These are phyloP conservation scores for Phytophthora rubi DNA, from an alignment of 352 stramenopile species.

Conservation along the genomic window DNA sequence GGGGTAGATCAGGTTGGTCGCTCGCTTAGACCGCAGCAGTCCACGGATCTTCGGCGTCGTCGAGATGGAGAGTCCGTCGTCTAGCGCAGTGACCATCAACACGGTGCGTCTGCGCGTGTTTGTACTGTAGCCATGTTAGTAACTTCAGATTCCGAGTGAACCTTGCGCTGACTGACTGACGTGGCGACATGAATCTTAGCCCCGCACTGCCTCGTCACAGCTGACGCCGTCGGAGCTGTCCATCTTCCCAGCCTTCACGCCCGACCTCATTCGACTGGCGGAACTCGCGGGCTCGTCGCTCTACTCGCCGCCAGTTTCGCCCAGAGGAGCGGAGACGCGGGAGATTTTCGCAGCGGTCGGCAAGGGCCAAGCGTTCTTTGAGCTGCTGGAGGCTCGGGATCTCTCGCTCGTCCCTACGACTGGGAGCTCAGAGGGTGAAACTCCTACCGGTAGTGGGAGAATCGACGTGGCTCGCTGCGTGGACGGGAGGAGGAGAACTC, in stretches of 20 bases:
- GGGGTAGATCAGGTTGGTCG: background rate
- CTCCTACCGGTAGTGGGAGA: background rate
- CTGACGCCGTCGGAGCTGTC: conserved; percentile 16
- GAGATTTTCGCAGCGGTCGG: conserved; percentile 38
- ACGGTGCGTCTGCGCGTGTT: conserved; percentile 8
- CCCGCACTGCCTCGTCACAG: conserved; percentile 16
- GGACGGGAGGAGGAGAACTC: conserved; percentile 59
- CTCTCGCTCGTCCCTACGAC: conserved; percentile 11
- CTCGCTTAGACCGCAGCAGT: background rate
- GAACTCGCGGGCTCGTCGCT: conserved; percentile 22
- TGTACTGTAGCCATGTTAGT: conserved; percentile 1
- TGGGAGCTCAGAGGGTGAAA: conserved; percentile 4
- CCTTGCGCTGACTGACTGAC: conserved; percentile 1
- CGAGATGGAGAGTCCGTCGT: conserved; percentile 5
- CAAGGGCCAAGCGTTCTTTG: conserved; percentile 32
- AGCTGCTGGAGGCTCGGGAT: conserved; percentile 30
- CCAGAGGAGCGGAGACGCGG: conserved; percentile 14
- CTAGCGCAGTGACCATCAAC: background rate
- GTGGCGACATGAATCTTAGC: background rate
- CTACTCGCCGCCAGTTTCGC: conserved; percentile 24
- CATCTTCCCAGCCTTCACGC: conserved; percentile 36
- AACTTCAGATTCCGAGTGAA: conserved; percentile 24
- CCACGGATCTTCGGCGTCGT: background rate
- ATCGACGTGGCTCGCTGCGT: conserved; percentile 54
- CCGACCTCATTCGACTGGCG: conserved; percentile 19